Base-by-base conservation (phyloP, 208 protist species). In the Leishmania braziliensis region DNA sequence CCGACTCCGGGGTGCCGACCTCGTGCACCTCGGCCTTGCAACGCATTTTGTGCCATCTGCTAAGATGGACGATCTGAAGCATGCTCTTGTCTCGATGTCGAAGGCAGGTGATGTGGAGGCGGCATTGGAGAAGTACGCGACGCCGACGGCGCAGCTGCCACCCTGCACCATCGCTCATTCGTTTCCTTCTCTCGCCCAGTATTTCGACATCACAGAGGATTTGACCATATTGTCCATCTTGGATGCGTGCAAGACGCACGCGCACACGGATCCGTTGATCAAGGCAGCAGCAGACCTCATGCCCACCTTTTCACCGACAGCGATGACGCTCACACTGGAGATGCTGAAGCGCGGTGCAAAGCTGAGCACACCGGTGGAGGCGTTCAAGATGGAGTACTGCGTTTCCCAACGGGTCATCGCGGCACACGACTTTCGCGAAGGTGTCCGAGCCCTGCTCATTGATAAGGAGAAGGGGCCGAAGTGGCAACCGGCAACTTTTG, bases 401-500 rank as follows among this genome's bases (percentile, higher is more conserved):
- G 89, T 87, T 9, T 75, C 91, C 36, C 83, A 93, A 71, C 87
- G 82, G 56, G 70, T 89, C 51, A 53, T 79, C 39, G 62, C 62
- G 12, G 80, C 77, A 69, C 36, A 82, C 75, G 93, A 98, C 71
- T 97, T 97, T 77, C 77, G 63, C 75, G 93, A 95, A 79, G 94
- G 95, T 69, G 93, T 97, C n/a, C 76, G 91, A 36, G 93, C 93
- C 29, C 58, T 96, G 56, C 88, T 98, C 16, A 81, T 97, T 60
- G 94, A 97, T 66, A 97, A 97, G 80, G 88, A 90, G 66, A 92
- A 95, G 62, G 84, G 89, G 65, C 93, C 93, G 3, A 86, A 92
- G 70, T 98, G 95, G 95, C 82, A 84, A n/a, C 93, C 87, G n/a
- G 26, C 56, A 33, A 91, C 62, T 1, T 50, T 96, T 23, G 72